phyloP scores from a whole-genome alignment of 768 basidiomycete species.

The Jaapia argillacea region DNA sequence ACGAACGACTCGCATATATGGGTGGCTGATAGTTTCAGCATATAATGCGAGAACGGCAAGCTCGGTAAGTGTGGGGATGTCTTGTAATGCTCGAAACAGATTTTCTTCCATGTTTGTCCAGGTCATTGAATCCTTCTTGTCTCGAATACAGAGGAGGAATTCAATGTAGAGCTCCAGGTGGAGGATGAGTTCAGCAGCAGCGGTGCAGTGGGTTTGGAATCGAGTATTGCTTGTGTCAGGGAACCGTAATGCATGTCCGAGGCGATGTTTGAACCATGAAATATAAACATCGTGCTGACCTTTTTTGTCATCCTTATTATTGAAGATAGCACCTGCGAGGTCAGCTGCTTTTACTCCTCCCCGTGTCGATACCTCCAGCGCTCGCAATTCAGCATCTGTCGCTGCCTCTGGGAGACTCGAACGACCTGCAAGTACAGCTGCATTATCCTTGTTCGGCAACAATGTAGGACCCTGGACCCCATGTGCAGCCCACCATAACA shows the following conservation, averaged over 20 bases:
- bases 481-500: slow-evolving; percentile 15
- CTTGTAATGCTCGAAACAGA: slow-evolving; percentile 7
- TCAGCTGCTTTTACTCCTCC: slow-evolving; percentile 18
- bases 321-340: slow-evolving; percentile 20
- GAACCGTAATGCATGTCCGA: slow-evolving; percentile 16
- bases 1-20: slow-evolving; percentile 10
- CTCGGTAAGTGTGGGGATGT: slow-evolving; percentile 10
- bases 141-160: slow-evolving; percentile 18
- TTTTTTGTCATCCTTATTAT: slow-evolving; percentile 25
- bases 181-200: slow-evolving; percentile 15
- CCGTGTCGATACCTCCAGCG: slow-evolving; percentile 10
- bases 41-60: slow-evolving; percentile 11
- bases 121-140: slow-evolving; percentile 17
- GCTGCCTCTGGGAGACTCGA: slow-evolving; percentile 1
- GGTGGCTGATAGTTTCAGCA: slow-evolving; percentile 8
- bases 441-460: slow-evolving; percentile 22
- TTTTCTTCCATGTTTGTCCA: slow-evolving; percentile 26
- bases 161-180: slow-evolving; percentile 13
- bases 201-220: slow-evolving; percentile 22
- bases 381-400: slow-evolving; percentile 9
- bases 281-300: slow-evolving; percentile 22
- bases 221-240: slow-evolving; percentile 27
- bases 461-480: slow-evolving; percentile 13
- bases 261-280: slow-evolving; percentile 11
- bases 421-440: slow-evolving; percentile 5